Percentiles rank a stretch among this genome's conserved stretches.
Evolutionary conservation across 768 basidiomycete genomes (phyloP).

Genomic region (Leccinum subgranulosum): DNA sequence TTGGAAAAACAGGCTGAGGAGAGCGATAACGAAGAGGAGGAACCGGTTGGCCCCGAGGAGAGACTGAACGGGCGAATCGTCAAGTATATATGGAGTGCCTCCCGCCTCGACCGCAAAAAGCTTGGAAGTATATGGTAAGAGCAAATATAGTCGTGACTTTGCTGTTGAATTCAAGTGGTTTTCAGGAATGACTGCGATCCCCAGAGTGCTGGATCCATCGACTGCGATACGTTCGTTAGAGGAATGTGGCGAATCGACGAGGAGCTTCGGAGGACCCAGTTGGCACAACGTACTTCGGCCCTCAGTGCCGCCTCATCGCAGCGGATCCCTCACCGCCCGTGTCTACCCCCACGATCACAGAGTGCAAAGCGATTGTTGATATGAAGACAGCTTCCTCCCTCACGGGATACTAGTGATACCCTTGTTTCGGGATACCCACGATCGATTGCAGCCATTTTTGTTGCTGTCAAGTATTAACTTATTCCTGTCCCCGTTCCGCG

Average conservation of each 20-base stretch:
- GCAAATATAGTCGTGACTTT: neutral
- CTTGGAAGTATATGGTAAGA: constrained; percentile 68
- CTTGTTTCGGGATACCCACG: constrained; percentile 18
- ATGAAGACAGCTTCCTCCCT: neutral
- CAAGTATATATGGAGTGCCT: constrained; percentile 60
- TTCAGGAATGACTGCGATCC: constrained; percentile 71
- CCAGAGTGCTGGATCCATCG: constrained; percentile 50
- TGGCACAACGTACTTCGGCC: constrained; percentile 31
- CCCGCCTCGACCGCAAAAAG: constrained; percentile 49
- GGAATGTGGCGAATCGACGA: constrained; percentile 90
- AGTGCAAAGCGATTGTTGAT: constrained; percentile 10
- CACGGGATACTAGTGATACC: constrained; percentile 13
- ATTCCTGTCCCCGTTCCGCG: constrained; percentile 10
- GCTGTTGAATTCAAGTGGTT: neutral
- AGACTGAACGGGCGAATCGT: constrained; percentile 55
- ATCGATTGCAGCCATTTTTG: neutral
- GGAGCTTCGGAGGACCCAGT: constrained; percentile 64
- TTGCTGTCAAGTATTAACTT: constrained; percentile 7
- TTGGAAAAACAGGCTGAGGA: constrained; percentile 11
- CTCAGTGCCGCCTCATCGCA: constrained; percentile 33
- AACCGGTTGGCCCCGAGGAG: constrained; percentile 40
- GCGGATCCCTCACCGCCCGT: constrained; percentile 32
- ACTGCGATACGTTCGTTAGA: constrained; percentile 62
- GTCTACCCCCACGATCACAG: constrained; percentile 20
- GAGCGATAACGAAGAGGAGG: constrained; percentile 16